Conservation (phyloP, 1,284 basidiomycete species). For the Porodaedalea pini region DNA sequence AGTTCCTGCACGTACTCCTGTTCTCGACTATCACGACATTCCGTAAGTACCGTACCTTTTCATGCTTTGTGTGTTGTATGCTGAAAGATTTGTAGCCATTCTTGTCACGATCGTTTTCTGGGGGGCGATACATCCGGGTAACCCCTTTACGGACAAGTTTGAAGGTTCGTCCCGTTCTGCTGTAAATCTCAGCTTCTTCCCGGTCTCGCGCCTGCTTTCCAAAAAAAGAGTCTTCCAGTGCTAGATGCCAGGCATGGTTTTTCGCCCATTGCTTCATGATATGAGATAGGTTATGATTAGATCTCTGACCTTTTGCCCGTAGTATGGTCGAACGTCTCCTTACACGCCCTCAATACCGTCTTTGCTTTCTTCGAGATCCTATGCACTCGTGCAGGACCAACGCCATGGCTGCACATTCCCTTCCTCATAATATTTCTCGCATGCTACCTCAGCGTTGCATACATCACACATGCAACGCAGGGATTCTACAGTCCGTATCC, state of each 20-base stretch:
- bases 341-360: constrained; percentile 58
- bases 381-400: constrained; percentile 47
- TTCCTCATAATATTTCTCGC: constrained; percentile 48
- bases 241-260: too few species aligned
- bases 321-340: constrained; percentile 60
- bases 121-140: constrained; percentile 44
- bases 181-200: too few species aligned
- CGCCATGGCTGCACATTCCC: constrained; percentile 51
- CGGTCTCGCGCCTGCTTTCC: too few species aligned
- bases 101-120: constrained; percentile 68
- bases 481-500: constrained; percentile 56
- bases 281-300: neutral
- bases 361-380: constrained; percentile 59
- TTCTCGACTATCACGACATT: constrained; percentile 52
- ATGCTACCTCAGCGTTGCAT: constrained; percentile 62
- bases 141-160: constrained; percentile 40
- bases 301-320: neutral
- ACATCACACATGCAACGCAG: constrained; percentile 56
- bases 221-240: neutral
- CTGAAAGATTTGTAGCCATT: constrained; percentile 42
- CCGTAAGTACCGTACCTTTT: constrained; percentile 43
- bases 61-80: neutral
- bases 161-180: constrained; percentile 34
- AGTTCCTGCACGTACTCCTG: constrained; percentile 54
- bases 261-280: too few species aligned